Conservation (phyloP, 352 stramenopile genomes). For the Phytophthora citrophthora region DNA sequence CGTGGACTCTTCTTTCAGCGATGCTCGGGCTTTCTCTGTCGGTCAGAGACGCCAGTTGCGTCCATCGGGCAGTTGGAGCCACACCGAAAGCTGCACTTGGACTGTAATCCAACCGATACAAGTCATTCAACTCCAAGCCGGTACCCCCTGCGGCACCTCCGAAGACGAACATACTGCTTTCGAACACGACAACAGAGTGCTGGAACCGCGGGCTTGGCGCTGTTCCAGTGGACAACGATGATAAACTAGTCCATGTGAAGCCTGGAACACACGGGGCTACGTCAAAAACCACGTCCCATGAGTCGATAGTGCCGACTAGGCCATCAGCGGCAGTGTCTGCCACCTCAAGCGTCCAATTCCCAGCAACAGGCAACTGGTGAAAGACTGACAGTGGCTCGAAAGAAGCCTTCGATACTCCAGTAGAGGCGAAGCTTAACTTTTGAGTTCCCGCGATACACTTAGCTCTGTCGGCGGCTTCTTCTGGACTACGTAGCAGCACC, state of each 20-base stretch:
- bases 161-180: constrained; percentile 76
- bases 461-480: constrained; percentile 40
- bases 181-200: constrained; percentile 63
- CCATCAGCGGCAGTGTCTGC: constrained; percentile 51
- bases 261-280: constrained; percentile 56
- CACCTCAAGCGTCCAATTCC: constrained; percentile 69
- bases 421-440: constrained; percentile 43
- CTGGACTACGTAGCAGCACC: constrained; percentile 51
- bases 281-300: constrained; percentile 64
- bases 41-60: constrained; percentile 39
- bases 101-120: constrained; percentile 73
- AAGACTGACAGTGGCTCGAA: constrained; percentile 65
- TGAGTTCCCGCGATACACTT: constrained; percentile 36
- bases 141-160: constrained; percentile 48
- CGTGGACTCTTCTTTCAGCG: constrained; percentile 34
- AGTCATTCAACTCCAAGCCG: constrained; percentile 46
- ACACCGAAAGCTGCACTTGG: constrained; percentile 13
- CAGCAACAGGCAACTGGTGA: constrained; percentile 53
- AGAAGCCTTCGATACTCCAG: constrained; percentile 7
- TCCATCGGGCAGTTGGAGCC: constrained; percentile 44
- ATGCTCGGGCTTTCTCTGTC: constrained; percentile 30
- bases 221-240: constrained; percentile 33
- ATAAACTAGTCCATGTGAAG: constrained; percentile 63
- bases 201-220: constrained; percentile 58
- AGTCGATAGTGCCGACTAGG: constrained; percentile 45